Evolutionary conservation across 2,329 filamentous ascomycete species (phyloP), one percentile per base, ranked within the genome.

Genomic region (Fusarium marasasianum): DNA sequence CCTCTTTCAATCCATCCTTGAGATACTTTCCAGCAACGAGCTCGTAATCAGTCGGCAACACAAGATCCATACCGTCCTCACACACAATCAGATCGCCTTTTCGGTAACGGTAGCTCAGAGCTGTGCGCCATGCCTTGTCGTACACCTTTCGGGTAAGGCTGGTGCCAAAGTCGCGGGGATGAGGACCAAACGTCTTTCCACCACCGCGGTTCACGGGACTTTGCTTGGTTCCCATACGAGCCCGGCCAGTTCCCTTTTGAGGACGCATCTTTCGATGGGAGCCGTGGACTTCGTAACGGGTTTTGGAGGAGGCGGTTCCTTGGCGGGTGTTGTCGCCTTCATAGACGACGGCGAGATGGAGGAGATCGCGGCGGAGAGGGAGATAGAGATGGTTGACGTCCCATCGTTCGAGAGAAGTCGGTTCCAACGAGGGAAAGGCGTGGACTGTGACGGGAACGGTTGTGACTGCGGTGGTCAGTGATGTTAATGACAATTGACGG

Each of bases 121-220:
- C 96, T 48, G 93, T 98, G 80, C 96, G 91, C 94, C 94, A 98
- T 15, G 96, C 96, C 78, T 97, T 88, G 83, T 98, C 95, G 85
- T 99, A 99, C 54, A 98, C 90, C 86, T 98, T 98, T 80, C 89
- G 89, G 78, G 93, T 95, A 63, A 99, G 87, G 22, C 89, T 89
- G 29, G 95, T 97, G 69, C 90, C 90, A 81, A 99, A 99, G 84
- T 98, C 94, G 81, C 96, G 90, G 33, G 95, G 95, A 78, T 95
- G 92, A 35, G 96, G 96, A n/a, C 96, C 96, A 79, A 95, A 94
- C 1, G 91, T 87, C 77, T 97, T 96, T 83, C 95, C 96, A 83
- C 96, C 96, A 74, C 96, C 96, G 71, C 88, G 88, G 47, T 94
- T 84, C 82, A 97, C 89, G 6, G 96, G 96, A 51, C 91, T 94